A percentile compares a stretch with the other conserved stretches of the same genome.
phyloP scores from a whole-genome alignment of 306 rosid species.

The Sesbania bispinosa region DNA sequence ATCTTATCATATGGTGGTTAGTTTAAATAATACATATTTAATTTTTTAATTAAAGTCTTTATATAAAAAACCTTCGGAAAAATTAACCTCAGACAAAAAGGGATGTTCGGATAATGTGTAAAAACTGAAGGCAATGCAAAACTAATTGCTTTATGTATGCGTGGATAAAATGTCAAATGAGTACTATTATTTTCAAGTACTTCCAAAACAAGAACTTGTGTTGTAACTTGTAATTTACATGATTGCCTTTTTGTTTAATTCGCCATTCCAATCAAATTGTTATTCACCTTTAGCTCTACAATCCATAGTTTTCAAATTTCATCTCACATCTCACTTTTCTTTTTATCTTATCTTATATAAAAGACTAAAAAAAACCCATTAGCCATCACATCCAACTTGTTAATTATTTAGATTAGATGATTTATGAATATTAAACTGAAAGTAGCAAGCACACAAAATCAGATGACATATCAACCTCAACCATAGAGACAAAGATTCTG shows the following conservation, averaged over 20 bases:
- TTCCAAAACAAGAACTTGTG: background rate
- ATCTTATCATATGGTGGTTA: no score
- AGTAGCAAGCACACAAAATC: constrained; percentile 32
- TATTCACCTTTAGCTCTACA: background rate
- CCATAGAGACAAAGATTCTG: constrained; percentile 42
- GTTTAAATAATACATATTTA: no score
- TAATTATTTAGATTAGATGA: background rate
- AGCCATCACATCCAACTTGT: constrained; percentile 7
- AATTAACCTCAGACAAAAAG: no score
- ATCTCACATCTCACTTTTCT: background rate
- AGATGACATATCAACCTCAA: constrained; percentile 28
- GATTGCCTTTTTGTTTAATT: background rate
- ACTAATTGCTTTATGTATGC: background rate
- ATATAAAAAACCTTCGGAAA: no score
- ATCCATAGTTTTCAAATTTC: background rate
- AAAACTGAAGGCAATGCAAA: background rate
- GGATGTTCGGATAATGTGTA: no score
- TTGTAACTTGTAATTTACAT: background rate
- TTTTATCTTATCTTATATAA: background rate
- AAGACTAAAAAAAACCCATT: no score
- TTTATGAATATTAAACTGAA: constrained; percentile 20
- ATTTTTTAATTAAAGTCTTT: no score
- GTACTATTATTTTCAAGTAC: background rate
- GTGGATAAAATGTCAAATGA: background rate
- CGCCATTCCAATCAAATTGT: background rate